phyloP scores from a whole-genome alignment of 2,329 filamentous ascomycete genomes.

The Alternaria consortialis region DNA sequence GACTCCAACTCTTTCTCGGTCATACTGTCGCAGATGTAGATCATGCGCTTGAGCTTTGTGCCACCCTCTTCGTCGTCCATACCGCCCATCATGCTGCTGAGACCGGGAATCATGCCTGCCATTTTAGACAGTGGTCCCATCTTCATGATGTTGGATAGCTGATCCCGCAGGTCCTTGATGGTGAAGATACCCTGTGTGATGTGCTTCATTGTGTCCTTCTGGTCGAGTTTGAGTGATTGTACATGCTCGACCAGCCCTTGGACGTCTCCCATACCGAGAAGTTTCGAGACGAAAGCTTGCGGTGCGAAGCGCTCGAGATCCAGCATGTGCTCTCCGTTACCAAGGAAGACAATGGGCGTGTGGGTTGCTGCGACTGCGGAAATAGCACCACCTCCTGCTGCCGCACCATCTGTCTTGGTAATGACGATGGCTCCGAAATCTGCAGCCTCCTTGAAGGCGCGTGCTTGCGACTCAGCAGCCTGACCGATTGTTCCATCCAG shows the following conservation, averaged over 20 bases:
- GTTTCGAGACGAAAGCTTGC: slow-evolving; percentile 90
- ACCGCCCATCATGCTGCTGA: slow-evolving; percentile 90
- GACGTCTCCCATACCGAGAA: slow-evolving; percentile 98
- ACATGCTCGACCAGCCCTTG: slow-evolving; percentile 95
- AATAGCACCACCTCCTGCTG: slow-evolving; percentile 94
- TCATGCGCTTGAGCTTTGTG: slow-evolving; percentile 94
- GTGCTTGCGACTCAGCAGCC: slow-evolving; percentile 90
- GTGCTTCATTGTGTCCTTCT: slow-evolving; percentile 99
- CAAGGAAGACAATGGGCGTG: slow-evolving; percentile 97
- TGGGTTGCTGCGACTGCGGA: slow-evolving; percentile 96
- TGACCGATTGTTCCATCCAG: slow-evolving; percentile 96
- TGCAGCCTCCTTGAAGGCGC: slow-evolving; percentile 96
- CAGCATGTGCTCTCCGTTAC: slow-evolving; percentile 96
- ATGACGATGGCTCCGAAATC: slow-evolving; percentile 99
- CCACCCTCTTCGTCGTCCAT: slow-evolving; percentile 98
- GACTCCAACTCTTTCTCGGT: slow-evolving; percentile 94
- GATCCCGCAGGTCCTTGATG: slow-evolving; percentile 90
- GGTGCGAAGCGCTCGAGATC: slow-evolving; percentile 94
- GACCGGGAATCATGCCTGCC: slow-evolving; percentile 97
- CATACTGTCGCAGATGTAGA: slow-evolving; percentile 99
- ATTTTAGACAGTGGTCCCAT: slow-evolving; percentile 98
- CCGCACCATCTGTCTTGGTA: slow-evolving; percentile 97
- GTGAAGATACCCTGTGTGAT: slow-evolving; percentile 97
- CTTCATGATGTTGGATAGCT: slow-evolving; percentile 98
- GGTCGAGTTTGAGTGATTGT: slow-evolving; percentile 91